phyloP scores from a whole-genome alignment of 768 basidiomycete species.

The Jaapia argillacea region DNA sequence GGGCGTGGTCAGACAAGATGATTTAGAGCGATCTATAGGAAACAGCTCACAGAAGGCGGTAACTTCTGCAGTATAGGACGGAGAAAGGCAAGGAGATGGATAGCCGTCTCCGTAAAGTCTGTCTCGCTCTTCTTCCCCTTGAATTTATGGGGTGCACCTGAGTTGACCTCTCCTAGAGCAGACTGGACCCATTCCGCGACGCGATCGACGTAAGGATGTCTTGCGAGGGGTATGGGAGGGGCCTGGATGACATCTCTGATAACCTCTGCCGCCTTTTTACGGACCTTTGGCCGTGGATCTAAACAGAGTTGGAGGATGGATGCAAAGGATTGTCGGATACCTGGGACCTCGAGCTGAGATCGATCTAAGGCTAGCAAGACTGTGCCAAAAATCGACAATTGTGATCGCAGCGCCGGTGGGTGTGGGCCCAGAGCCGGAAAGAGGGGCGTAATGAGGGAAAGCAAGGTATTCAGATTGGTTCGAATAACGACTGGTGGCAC shows the following conservation, averaged over 20 bases:
- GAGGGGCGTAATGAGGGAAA: conserved; percentile 69
- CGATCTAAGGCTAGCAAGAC: conserved; percentile 65
- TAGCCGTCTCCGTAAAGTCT: conserved; percentile 61
- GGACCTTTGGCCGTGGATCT: conserved; percentile 89
- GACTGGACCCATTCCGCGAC: conserved; percentile 73
- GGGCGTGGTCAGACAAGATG: conserved; percentile 6
- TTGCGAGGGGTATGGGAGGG: conserved; percentile 66
- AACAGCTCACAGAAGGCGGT: conserved; percentile 55
- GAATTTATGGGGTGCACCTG: conserved; percentile 48
- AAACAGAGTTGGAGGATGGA: conserved; percentile 74
- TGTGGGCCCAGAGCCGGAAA: conserved; percentile 56
- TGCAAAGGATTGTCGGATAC: conserved; percentile 75
- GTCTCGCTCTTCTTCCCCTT: conserved; percentile 46
- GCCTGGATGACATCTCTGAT: conserved; percentile 66
- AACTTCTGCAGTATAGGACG: conserved; percentile 50
- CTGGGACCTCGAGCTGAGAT: conserved; percentile 54
- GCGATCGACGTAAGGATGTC: conserved; percentile 80
- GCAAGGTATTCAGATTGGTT: conserved; percentile 58
- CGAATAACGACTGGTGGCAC: conserved; percentile 76
- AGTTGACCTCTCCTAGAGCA: conserved; percentile 54
- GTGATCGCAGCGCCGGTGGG: conserved; percentile 80
- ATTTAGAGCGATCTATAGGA: neutral
- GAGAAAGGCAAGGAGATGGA: conserved; percentile 68
- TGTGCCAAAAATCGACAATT: conserved; percentile 65
- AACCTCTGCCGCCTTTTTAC: conserved; percentile 82